Percentiles rank a stretch among this genome's conserved stretches.
Evolutionary conservation across 2,329 filamentous ascomycete genomes (phyloP).

Genomic region (Trichoderma hamatum): DNA sequence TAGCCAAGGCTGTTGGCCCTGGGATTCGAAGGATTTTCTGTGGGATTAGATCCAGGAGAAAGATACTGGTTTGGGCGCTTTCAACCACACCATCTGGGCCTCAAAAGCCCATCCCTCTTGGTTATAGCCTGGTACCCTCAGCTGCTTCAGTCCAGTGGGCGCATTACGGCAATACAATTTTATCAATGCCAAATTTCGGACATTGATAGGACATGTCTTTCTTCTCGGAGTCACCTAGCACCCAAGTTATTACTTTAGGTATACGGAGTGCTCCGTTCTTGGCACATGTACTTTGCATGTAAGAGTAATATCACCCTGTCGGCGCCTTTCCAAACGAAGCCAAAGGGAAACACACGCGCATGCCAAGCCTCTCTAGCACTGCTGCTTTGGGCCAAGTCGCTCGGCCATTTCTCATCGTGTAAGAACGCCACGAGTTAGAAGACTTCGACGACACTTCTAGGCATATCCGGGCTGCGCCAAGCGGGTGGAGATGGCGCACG

Average conservation of each 20-base stretch:
- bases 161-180: neutral
- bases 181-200: neutral
- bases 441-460: constrained; percentile 23
- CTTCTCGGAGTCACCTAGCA: neutral
- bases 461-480: constrained; percentile 15
- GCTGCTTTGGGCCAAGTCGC: constrained; percentile 13
- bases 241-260: neutral
- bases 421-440: constrained; percentile 19
- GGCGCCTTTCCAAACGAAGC: neutral
- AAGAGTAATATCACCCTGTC: neutral
- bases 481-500: constrained; percentile 1
- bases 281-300: constrained; percentile 2
- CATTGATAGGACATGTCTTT: neutral
- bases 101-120: neutral
- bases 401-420: constrained; percentile 23
- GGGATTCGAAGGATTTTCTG: constrained; percentile 2
- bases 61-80: neutral
- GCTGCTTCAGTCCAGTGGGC: neutral
- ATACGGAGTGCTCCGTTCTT: neutral
- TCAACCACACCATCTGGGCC: neutral
- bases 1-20: neutral
- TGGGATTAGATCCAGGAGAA: constrained; percentile 5
- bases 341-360: neutral
- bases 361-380: constrained; percentile 7
- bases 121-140: neutral